These are phyloP conservation scores for Zizania latifolia DNA, from an alignment of 176 grass and related monocot genomes.

Conservation along the genomic window DNA sequence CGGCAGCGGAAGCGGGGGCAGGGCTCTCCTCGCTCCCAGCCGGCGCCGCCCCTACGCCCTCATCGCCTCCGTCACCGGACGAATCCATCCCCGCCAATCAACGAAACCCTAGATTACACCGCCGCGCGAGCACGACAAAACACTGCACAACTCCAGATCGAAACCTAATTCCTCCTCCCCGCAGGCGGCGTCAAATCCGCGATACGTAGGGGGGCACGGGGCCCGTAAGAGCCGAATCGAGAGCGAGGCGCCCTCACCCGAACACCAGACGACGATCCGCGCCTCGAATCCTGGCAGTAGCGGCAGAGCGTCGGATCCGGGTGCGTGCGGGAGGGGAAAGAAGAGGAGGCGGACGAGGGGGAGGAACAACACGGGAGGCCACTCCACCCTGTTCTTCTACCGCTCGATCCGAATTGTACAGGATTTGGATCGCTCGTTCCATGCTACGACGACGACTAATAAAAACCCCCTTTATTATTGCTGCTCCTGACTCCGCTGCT, in stretches of 20 bases:
- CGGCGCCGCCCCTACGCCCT: constrained; percentile 15
- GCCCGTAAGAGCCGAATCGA: too few species aligned
- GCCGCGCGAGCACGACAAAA: not conserved
- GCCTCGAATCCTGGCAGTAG: not conserved
- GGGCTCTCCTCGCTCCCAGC: constrained; percentile 21
- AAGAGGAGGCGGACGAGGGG: not conserved
- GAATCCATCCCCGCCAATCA: constrained; percentile 49
- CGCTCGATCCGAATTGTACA: constrained; percentile 31
- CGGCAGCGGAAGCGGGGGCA: not conserved
- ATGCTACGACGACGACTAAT: constrained; percentile 32
- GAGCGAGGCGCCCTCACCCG: too few species aligned
- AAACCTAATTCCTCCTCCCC: constrained; percentile 25
- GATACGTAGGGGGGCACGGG: too few species aligned
- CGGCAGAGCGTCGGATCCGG: not conserved
- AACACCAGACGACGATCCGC: too few species aligned
- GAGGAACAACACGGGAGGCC: constrained; percentile 35
- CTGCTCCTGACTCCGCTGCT: not conserved
- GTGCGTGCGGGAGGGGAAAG: constrained; percentile 12
- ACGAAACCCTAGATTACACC: constrained; percentile 45
- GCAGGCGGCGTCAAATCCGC: not conserved
- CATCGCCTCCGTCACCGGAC: constrained; percentile 58
- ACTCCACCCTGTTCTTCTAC: not conserved
- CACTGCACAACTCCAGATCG: not conserved
- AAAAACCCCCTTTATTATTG: constrained; percentile 57
- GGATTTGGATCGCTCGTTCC: constrained; percentile 51